Base-by-base conservation (phyloP, 2,329 filamentous ascomycete genomes). In the Karstenula rhodostoma region DNA sequence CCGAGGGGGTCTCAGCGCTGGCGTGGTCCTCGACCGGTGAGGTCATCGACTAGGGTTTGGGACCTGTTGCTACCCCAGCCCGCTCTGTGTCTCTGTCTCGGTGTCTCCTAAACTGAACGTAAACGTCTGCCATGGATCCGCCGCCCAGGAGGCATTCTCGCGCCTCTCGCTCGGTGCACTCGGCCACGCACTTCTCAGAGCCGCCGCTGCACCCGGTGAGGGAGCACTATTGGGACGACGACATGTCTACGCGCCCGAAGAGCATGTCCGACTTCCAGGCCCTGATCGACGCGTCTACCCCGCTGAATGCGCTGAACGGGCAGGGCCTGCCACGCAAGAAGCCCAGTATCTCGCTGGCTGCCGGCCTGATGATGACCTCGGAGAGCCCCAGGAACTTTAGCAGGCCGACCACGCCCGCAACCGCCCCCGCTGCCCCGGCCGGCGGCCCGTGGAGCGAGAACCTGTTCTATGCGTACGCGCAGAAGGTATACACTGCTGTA, bases 381-480 rank as follows among this genome's bases (percentile, higher is more conserved):
- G 74, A 76, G 40, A 66, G 60, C 52, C 66, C 68, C 15, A 62
- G 63, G 27, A 40, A 22, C 33, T 27, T 27, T 22, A 62, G 44
- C 9, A 54, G 61, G 9, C 65, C 65, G 13, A 58, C 61, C 29
- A 70, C 68, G 35, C 69, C 71, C 13, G 60, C 61, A 40, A 61
- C 60, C 43, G 57, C 66, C n/a, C 66, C 65, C 44, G 29, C 57
- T 19, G 59, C 61, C 44, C 58, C 46, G 10, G 57, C 51, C n/a
- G 54, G 42, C 33, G 60, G 52, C 27, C 52, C 52, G 29, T 51
- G 49, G 57, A 47, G 61, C 46, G 61, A 70, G 12, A 68, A 61
- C 46, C 58, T 77, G 50, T 77, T 77, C 62, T 76, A 77, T 59
- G 75, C 74, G 19, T 77, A 77, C 61, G 74, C 72, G 53, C 63